phyloP scores from a whole-genome alignment of 2,329 filamentous ascomycete genomes.

The Exophiala mesophila region DNA sequence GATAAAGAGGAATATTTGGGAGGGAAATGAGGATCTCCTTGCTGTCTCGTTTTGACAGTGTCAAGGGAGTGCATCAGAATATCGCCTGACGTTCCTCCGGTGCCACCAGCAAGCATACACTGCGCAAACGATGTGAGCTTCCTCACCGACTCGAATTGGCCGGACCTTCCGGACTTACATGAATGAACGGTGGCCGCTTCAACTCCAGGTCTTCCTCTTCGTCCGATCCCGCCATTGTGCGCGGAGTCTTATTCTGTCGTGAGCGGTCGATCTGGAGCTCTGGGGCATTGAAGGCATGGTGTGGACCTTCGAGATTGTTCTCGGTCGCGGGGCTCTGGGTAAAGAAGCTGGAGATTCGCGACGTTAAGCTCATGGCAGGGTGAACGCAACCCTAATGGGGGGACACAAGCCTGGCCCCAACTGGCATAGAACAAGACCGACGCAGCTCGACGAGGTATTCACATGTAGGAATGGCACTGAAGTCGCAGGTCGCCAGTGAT shows the following conservation, averaged over 20 bases:
- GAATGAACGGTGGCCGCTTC: conserved; percentile 56
- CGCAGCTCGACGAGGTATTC: too few relatives aligned
- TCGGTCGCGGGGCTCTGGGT: conserved; percentile 36
- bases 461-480: too few relatives aligned
- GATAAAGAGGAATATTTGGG: conserved; percentile 89
- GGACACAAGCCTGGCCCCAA: too few relatives aligned
- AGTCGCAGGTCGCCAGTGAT: too few relatives aligned
- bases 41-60: conserved; percentile 96
- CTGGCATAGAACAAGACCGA: too few relatives aligned
- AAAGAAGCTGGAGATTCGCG: conserved; percentile 50
- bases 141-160: conserved; percentile 13
- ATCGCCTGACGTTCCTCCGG: conserved; percentile 89
- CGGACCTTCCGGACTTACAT: conserved; percentile 46
- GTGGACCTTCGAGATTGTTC: conserved; percentile 17
- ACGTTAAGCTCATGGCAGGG: conserved; percentile 55
- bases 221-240: conserved; percentile 18
- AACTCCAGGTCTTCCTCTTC: conserved; percentile 25
- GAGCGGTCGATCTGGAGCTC: conserved; percentile 27
- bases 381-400: conserved; percentile 16
- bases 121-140: conserved; percentile 35
- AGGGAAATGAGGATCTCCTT: conserved; percentile 89
- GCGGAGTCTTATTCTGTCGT: conserved; percentile 27
- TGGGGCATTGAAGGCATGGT: conserved; percentile 28
- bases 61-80: conserved; percentile 99
- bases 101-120: conserved; percentile 92